Conservation (phyloP, 2,329 filamentous ascomycete species). For the Fusarium incarnatum region DNA sequence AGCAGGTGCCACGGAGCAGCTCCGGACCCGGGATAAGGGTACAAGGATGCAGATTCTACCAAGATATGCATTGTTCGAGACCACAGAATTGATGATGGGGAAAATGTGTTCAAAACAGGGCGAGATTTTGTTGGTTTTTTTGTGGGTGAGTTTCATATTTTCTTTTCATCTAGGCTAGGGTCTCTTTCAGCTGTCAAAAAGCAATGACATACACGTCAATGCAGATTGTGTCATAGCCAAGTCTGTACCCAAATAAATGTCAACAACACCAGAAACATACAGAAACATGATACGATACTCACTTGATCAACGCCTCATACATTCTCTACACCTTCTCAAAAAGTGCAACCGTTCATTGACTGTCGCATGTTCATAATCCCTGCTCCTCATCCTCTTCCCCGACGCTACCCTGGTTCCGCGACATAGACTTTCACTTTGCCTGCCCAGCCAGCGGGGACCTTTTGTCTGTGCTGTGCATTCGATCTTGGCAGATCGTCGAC, state of each 20-base stretch:
- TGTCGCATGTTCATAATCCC: slow-evolving; percentile 2
- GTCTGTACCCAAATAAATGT: not conserved
- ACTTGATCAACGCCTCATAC: not conserved
- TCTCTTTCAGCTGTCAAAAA: slow-evolving; percentile 17
- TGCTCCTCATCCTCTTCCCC: slow-evolving; percentile 16
- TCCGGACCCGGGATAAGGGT: slow-evolving; percentile 14
- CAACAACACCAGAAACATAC: not conserved
- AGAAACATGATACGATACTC: slow-evolving; percentile 16
- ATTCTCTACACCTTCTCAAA: not conserved
- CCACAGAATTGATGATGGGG: not conserved
- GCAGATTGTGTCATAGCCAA: not conserved
- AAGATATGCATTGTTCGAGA: not conserved
- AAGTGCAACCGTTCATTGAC: not conserved
- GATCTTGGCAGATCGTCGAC: slow-evolving; percentile 30
- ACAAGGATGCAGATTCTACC: not conserved
- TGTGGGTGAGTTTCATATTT: not conserved
- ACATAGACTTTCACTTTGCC: not conserved
- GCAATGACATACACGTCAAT: slow-evolving; percentile 7
- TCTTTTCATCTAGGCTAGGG: not conserved
- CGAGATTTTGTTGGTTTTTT: not conserved
- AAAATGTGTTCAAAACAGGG: not conserved
- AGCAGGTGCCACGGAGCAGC: slow-evolving; percentile 10
- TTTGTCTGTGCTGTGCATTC: slow-evolving; percentile 7
- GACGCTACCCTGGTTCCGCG: slow-evolving; percentile 8
- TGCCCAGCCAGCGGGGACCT: not conserved